Base-by-base conservation (phyloP, 768 basidiomycete species). In the Boletus pseudopeckii region DNA sequence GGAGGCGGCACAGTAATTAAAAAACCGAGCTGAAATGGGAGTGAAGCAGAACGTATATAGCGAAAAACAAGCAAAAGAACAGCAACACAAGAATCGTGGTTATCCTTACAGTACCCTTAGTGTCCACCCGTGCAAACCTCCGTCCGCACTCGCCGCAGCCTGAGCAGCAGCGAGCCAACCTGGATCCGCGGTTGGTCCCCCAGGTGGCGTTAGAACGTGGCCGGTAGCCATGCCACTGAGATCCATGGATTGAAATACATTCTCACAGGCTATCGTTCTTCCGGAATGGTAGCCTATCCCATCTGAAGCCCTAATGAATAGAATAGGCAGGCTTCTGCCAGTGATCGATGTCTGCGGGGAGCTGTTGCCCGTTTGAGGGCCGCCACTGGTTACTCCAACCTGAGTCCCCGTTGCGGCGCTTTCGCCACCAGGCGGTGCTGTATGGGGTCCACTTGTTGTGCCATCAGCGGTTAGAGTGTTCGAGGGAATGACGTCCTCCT, bases 261-360 rank as follows among this genome's bases (percentile, higher is more conserved):
- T 88, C 67, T 92, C 90, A 65, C 88, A 89, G 17, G 88, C 80
- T 53, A 93, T 83, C 40, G 86, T 88, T 57, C 90, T 81, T 36
- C 90, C 90, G 20, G 92, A 92, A 67, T 92, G 89, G 68, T 92
- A 93, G 5, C 91, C 91, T 30, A 92, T 84, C n/a, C 92, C 90
- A 61, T 93, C 91, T 39, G 75, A 80, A 15, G 86, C 76, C 32
- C 91, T 83, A 53, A 93, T 91, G 66, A 93, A 92, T 37, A 93
- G 68, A 59, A 93, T 65, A 0, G 91, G 91, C 5, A 93, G 75
- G 58, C 79, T 88, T 48, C 86, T 81, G 8, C 86, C 85, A 3
- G 82, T 67, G 45, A 90, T 80, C n/a, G 82, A 73, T 30, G 82
- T 64, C 41, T 78, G 73, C 36, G 59, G 46, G 17, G 80, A 72